Base-by-base conservation (phyloP, 495 filamentous ascomycete species). In the Cryomyces antarcticus region DNA sequence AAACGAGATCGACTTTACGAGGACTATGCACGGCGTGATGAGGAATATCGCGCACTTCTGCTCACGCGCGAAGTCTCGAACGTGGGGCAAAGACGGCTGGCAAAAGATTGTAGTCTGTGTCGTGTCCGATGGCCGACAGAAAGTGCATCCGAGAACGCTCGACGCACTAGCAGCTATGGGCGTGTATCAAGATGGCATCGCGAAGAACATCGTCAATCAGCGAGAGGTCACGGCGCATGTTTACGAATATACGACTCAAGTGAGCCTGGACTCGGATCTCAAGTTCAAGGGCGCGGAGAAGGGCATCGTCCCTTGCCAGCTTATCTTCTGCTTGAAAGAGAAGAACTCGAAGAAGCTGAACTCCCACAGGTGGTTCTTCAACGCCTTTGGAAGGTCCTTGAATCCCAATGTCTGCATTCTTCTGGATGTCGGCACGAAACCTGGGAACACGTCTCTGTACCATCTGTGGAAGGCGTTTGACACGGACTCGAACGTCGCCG, bases 261-360 rank as follows among this genome's bases (percentile, higher is more conserved):
- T 99, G 1, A 94, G 86, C 2, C 70, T 99, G 11, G 92, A 99
- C 54, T 69, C 82, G 4, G 89, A 95, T 48, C 67, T 96, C 39
- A 94, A 93, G 60, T 96, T 99, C 67, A 96, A 96, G 67, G 92
- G 92, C 31, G 92, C 89, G 4, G 92, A 99, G 63, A 96, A 96
- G 63, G 89, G 92, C 11, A 96, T 96, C 48, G 80, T 95, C n/a
- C 92, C 92, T 5, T 92, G 84, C 57, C 92, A 99, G 62, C 87
- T 96, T 65, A 85, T 99, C 46, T 96, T 99, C 57, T 99, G 92
- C 57, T 62, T 99, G 42, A 99, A 99, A 64, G 92, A 99, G 56
- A 84, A 93, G 62, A 99, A 99, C 58, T 69, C 78, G 53, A 93
- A 94, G 67, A 99, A 96, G 64, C 69, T 99, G 41, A 99, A 99